Conservation (phyloP, 2,329 filamentous ascomycete species). For the Aspergillus bombycis region DNA sequence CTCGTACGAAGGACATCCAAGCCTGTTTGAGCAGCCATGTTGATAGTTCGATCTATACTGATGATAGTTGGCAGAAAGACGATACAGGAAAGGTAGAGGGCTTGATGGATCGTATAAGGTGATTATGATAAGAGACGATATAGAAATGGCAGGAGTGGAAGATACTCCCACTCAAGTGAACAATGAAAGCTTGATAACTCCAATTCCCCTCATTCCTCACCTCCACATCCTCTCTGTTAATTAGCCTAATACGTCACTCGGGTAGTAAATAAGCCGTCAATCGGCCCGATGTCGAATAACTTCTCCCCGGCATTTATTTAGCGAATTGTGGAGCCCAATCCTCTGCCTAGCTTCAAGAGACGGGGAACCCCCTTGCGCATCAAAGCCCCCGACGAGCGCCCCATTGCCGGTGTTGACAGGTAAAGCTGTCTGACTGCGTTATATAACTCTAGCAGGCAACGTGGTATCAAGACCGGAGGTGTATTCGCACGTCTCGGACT, state of each 20-base stretch:
- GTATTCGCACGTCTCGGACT: background rate
- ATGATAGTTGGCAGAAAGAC: background rate
- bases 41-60: conserved; percentile 5
- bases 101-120: background rate
- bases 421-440: background rate
- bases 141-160: background rate
- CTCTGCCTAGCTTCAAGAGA: background rate
- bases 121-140: background rate
- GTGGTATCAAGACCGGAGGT: too few species aligned
- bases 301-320: background rate
- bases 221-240: background rate
- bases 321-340: background rate
- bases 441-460: background rate
- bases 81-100: background rate
- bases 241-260: conserved; percentile 2
- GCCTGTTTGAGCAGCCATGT: conserved; percentile 26
- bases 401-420: background rate
- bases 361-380: background rate
- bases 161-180: background rate
- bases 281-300: background rate
- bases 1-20: conserved; percentile 50
- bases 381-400: background rate
- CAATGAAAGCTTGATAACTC: conserved; percentile 2
- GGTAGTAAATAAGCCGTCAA: background rate
- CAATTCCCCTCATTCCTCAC: conserved; percentile 3